Evolutionary conservation across 225 moss, liverwort and hornwort species (phyloP).

Genomic region (Sphagnum contortum): DNA sequence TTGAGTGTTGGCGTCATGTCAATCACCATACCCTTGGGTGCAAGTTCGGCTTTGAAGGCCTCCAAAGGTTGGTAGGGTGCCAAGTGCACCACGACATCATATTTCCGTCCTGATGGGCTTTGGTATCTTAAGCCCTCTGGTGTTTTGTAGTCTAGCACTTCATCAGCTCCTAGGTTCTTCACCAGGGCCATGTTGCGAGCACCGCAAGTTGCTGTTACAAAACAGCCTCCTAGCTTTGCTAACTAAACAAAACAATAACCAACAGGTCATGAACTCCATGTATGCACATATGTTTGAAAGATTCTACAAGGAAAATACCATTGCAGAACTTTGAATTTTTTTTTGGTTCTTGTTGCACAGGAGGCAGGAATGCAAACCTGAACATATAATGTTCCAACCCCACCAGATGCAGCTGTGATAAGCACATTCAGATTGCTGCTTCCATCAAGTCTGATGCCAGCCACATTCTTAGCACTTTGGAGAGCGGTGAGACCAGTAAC

Average conservation of each 20-base stretch:
- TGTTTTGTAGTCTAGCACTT: too few species aligned
- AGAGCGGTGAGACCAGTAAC: conserved; percentile 54
- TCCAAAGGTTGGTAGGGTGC: conserved; percentile 20
- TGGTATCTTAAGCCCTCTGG: conserved; percentile 28
- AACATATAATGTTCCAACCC: conserved; percentile 44
- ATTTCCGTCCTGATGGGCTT: conserved; percentile 58
- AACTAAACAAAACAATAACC: conserved; percentile 17
- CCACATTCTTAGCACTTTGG: conserved; percentile 30
- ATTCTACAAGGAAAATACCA: too few species aligned
- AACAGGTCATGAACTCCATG: too few species aligned
- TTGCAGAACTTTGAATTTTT: too few species aligned
- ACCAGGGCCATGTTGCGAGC: conserved; percentile 51
- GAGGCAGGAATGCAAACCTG: conserved; percentile 15
- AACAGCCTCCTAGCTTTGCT: conserved; percentile 52
- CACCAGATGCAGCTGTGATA: conserved; percentile 46
- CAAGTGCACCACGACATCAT: conserved; percentile 39
- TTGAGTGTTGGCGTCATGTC: conserved; percentile 25
- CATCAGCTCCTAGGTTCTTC: conserved; percentile 7
- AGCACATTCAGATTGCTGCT: conserved; percentile 45
- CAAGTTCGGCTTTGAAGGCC: conserved; percentile 30
- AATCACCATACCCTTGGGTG: conserved; percentile 27
- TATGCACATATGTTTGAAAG: too few species aligned
- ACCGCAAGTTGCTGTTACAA: conserved; percentile 52
- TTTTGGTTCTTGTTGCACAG: too few species aligned
- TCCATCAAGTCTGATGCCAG: conserved; percentile 37